These are phyloP conservation scores for Ophiobolus disseminans DNA, from an alignment of 2,329 filamentous ascomycete genomes.

Conservation along the genomic window DNA sequence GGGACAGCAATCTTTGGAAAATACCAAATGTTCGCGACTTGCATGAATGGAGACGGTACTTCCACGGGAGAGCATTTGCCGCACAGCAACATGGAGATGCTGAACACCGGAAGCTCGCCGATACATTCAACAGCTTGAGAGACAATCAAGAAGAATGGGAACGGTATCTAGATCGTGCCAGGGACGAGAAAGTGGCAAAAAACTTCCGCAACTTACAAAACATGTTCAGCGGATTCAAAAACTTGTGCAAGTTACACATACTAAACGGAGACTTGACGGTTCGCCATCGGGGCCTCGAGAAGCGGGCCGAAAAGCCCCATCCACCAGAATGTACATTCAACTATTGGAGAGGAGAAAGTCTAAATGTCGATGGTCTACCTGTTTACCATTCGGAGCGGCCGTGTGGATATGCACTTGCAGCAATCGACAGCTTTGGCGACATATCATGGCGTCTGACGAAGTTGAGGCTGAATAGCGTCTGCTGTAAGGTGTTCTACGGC, in stretches of 20 bases:
- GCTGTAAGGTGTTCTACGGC: not conserved
- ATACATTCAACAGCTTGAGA: too few relatives aligned
- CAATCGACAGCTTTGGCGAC: not conserved
- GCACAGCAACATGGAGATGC: too few relatives aligned
- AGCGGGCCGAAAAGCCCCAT: not conserved
- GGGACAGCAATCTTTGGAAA: constrained; percentile 17
- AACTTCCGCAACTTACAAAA: not conserved
- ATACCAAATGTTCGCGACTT: constrained; percentile 10
- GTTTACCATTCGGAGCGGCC: too few relatives aligned
- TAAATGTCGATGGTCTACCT: not conserved
- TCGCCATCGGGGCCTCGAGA: constrained; percentile 6
- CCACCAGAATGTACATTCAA: not conserved
- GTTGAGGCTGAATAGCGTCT: constrained; percentile 4
- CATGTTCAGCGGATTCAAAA: constrained; percentile 2
- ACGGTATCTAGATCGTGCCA: constrained; percentile 7
- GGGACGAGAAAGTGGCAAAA: constrained; percentile 11
- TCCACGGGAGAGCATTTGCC: not conserved
- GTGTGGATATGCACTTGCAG: not conserved
- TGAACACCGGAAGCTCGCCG: too few relatives aligned
- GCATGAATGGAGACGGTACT: constrained; percentile 16
- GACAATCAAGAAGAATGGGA: constrained; percentile 13
- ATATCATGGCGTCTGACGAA: not conserved
- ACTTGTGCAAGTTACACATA: constrained; percentile 5
- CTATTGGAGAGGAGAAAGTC: constrained; percentile 7
- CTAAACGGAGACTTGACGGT: constrained; percentile 4